These are phyloP conservation scores for Exophiala sp. DNA, from an alignment of 2,329 filamentous ascomycete genomes.

Conservation along the genomic window DNA sequence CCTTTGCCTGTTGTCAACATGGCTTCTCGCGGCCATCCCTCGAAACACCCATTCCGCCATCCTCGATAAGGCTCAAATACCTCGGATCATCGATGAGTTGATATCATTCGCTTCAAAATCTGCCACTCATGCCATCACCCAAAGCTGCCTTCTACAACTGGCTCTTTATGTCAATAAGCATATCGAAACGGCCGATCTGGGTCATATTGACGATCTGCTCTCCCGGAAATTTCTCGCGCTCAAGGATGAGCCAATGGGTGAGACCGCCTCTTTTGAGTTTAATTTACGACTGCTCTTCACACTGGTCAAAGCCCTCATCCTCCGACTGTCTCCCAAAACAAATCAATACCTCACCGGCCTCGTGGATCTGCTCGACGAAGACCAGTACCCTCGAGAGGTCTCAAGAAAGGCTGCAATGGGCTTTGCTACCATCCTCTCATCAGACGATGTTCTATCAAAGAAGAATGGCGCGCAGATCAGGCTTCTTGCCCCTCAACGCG, in stretches of 20 bases:
- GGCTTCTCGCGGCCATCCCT: slow-evolving; percentile 29
- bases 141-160: slow-evolving; percentile 29
- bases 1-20: slow-evolving; percentile 44
- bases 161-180: slow-evolving; percentile 39
- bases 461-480: slow-evolving; percentile 58
- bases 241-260: slow-evolving; percentile 20
- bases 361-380: slow-evolving; percentile 39
- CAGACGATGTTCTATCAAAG: slow-evolving; percentile 56
- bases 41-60: slow-evolving; percentile 16
- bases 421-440: slow-evolving; percentile 54
- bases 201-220: slow-evolving; percentile 31
- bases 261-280: slow-evolving; percentile 31
- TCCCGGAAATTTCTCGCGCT: slow-evolving; percentile 24
- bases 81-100: slow-evolving; percentile 27
- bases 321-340: slow-evolving; percentile 48
- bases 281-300: slow-evolving; percentile 55
- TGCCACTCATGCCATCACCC: slow-evolving; percentile 14
- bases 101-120: slow-evolving; percentile 24
- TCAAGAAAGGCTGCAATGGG: slow-evolving; percentile 50
- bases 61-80: slow-evolving; percentile 17
- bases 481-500: slow-evolving; percentile 57
- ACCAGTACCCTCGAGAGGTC: slow-evolving; percentile 39
- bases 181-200: slow-evolving; percentile 31
- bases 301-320: slow-evolving; percentile 54
- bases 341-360: slow-evolving; percentile 49